phyloP scores from a whole-genome alignment of 78 protist species.

The Goniomonas avonlea region DNA sequence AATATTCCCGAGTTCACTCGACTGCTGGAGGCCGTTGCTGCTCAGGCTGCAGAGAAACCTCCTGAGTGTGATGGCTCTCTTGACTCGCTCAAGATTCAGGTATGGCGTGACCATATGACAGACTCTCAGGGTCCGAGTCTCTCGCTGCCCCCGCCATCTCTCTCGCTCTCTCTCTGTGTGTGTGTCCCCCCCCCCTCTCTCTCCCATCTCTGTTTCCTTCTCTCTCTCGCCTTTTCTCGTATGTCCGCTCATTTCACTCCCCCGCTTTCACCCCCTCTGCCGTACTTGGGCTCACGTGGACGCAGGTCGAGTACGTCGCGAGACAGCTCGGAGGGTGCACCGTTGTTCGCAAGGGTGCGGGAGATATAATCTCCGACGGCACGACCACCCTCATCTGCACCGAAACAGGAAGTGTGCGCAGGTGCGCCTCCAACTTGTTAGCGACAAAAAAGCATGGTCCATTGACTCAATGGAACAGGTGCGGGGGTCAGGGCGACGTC shows the following conservation, averaged over 20 bases:
- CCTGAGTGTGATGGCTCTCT: not conserved
- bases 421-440: too few species aligned
- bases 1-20: not conserved
- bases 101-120: not conserved
- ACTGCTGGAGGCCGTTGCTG: not conserved
- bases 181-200: too few species aligned
- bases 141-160: not conserved
- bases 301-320: not conserved
- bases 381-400: not conserved
- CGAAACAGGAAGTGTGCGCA: too few species aligned
- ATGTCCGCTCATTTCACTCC: too few species aligned
- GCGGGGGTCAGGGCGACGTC: conserved; percentile 26
- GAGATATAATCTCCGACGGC: not conserved
- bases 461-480: too few species aligned
- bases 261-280: too few species aligned
- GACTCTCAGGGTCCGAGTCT: not conserved
- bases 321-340: not conserved
- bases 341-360: not conserved
- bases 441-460: too few species aligned
- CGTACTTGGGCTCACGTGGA: not conserved
- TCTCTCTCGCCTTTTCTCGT: too few species aligned
- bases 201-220: not conserved
- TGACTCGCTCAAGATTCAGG: not conserved
- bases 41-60: not conserved
- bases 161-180: too few species aligned